These are phyloP conservation scores for Kockovaella imperatae DNA, from an alignment of 768 basidiomycete genomes.

Conservation along the genomic window DNA sequence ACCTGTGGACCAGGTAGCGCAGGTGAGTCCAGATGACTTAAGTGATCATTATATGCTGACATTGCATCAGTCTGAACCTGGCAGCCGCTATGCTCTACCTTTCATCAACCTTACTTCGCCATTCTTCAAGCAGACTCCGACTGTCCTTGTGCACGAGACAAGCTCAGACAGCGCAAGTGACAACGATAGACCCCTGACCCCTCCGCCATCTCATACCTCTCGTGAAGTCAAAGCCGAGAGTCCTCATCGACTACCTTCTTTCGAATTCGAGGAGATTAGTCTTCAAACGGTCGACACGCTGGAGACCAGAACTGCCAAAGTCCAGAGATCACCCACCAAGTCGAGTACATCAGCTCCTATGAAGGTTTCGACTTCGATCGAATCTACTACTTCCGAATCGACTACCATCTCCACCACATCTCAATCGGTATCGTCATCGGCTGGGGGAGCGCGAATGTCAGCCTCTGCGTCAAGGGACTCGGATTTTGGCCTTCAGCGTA, in stretches of 20 bases:
- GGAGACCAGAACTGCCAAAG: constrained; percentile 2
- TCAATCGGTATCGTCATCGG: neutral
- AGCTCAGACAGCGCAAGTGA: constrained; percentile 3
- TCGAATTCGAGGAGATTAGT: constrained; percentile 34
- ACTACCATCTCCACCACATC: neutral
- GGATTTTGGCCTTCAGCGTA: too few species aligned
- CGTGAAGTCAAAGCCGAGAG: constrained; percentile 10
- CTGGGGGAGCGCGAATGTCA: neutral
- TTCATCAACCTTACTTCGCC: constrained; percentile 35
- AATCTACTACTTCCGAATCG: neutral
- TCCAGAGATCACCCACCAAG: constrained; percentile 1
- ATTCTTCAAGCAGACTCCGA: constrained; percentile 25
- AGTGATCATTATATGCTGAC: neutral
- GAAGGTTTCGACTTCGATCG: neutral
- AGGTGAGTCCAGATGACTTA: constrained; percentile 14
- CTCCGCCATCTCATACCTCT: constrained; percentile 16
- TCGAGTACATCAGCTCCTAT: constrained; percentile 6
- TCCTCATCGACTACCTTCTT: constrained; percentile 40
- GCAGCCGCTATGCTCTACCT: constrained; percentile 32
- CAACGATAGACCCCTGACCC: constrained; percentile 32
- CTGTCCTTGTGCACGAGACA: constrained; percentile 13
- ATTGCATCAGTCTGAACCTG: constrained; percentile 9
- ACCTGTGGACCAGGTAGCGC: constrained; percentile 4
- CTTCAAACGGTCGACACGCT: constrained; percentile 5
- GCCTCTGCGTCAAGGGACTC: constrained; percentile 1